Evolutionary conservation across 495 filamentous ascomycete genomes (phyloP).

Genomic region (Hypoxylon intermedium): DNA sequence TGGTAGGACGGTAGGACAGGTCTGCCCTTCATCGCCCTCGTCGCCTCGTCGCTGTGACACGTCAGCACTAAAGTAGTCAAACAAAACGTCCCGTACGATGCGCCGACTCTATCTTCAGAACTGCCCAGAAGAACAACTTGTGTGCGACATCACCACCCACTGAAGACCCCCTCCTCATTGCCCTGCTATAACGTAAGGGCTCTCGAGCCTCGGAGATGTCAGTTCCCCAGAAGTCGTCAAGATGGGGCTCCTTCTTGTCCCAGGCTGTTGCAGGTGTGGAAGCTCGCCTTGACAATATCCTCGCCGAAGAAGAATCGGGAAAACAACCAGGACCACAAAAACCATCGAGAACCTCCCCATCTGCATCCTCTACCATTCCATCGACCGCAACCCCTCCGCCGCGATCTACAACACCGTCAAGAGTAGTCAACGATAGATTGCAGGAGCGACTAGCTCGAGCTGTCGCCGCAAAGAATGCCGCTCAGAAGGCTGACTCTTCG

Average conservation of each 20-base stretch:
- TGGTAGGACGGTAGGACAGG: constrained; percentile 11
- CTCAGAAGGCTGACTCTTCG: constrained; percentile 30
- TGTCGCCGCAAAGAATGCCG: constrained; percentile 56
- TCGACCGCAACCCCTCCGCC: constrained; percentile 16
- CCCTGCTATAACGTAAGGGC: constrained; percentile 8
- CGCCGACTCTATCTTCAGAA: constrained; percentile 32
- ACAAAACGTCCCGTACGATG: constrained; percentile 32
- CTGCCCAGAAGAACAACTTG: constrained; percentile 17
- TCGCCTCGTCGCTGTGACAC: constrained; percentile 30
- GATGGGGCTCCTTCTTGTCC: constrained; percentile 87
- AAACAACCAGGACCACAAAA: constrained; percentile 41
- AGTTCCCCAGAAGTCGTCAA: constrained; percentile 52
- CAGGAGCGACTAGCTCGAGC: constrained; percentile 82
- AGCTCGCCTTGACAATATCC: constrained; percentile 87
- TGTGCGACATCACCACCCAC: constrained; percentile 18
- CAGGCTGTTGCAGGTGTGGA: constrained; percentile 95
- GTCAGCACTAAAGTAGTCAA: constrained; percentile 21
- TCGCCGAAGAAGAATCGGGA: constrained; percentile 71
- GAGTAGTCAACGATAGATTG: constrained; percentile 74
- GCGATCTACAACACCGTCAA: constrained; percentile 45
- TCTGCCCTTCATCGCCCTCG: constrained; percentile 10
- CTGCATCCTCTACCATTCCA: constrained; percentile 35
- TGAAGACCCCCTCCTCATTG: constrained; percentile 4
- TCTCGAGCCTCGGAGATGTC: constrained; percentile 43
- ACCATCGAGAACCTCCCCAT: constrained; percentile 28